phyloP scores from a whole-genome alignment of 345 rosid species.

The Brassica nigra region DNA sequence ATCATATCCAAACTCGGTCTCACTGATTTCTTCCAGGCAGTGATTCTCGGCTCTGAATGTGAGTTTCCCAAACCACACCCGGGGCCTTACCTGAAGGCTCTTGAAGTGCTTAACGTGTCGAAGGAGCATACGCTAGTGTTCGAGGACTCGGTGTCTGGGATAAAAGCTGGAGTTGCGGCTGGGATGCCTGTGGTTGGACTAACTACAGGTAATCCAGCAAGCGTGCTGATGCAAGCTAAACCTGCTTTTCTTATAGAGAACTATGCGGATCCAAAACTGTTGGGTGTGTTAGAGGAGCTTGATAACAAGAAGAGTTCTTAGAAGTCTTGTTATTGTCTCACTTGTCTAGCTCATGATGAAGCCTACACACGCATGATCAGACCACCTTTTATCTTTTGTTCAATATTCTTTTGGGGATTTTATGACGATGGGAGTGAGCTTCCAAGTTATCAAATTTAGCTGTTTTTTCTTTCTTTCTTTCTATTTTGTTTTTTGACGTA shows the following conservation, averaged over 20 bases:
- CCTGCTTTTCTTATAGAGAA: slow-evolving; percentile 74
- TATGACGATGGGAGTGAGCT: neutral
- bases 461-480: neutral
- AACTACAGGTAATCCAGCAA: slow-evolving; percentile 74
- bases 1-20: slow-evolving; percentile 82
- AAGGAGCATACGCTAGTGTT: slow-evolving; percentile 81
- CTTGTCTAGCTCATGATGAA: slow-evolving; percentile 7
- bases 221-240: slow-evolving; percentile 61
- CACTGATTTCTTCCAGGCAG: slow-evolving; percentile 67
- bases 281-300: slow-evolving; percentile 77
- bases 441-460: neutral
- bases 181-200: slow-evolving; percentile 87
- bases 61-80: slow-evolving; percentile 88
- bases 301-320: slow-evolving; percentile 47
- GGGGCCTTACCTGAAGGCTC: slow-evolving; percentile 84
- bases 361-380: slow-evolving; percentile 8
- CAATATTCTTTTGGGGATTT: slow-evolving; percentile 13
- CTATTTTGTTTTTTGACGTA: neutral
- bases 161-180: slow-evolving; percentile 94
- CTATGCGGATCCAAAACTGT: slow-evolving; percentile 79
- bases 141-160: slow-evolving; percentile 93
- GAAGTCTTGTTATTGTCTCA: slow-evolving; percentile 14
- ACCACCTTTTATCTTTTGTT: slow-evolving; percentile 5
- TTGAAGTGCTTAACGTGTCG: slow-evolving; percentile 69
- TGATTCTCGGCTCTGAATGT: slow-evolving; percentile 77